These are phyloP conservation scores for Pseudogymnoascus sp. DNA, from an alignment of 2,329 filamentous ascomycete species.

Conservation along the genomic window DNA sequence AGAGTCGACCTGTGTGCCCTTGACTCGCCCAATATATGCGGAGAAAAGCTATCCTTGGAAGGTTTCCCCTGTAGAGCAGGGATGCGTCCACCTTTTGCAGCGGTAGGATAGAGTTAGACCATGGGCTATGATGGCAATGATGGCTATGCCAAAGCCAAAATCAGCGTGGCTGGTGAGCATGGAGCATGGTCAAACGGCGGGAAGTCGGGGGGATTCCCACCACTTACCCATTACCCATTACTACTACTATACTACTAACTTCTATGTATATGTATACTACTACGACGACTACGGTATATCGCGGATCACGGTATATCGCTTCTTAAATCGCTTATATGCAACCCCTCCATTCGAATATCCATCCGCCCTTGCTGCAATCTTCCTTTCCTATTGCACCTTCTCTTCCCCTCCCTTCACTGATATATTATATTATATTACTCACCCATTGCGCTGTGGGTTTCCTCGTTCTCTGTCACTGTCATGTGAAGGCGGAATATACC, in stretches of 20 bases:
- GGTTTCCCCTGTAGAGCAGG: not conserved
- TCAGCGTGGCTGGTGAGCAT: conserved; percentile 4
- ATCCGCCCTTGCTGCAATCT: not conserved
- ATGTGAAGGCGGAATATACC: not conserved
- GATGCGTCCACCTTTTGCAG: not conserved
- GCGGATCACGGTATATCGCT: not conserved
- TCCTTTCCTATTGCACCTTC: conserved; percentile 8
- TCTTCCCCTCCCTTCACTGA: not conserved
- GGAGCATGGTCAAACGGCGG: not conserved
- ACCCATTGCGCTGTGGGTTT: conserved; percentile 4
- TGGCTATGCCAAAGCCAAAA: not conserved
- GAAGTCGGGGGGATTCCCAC: not conserved
- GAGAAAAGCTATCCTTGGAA: not conserved
- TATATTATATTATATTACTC: not conserved
- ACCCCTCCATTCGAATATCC: not conserved
- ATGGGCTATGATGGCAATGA: not conserved
- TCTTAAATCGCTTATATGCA: conserved; percentile 8
- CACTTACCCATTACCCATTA: not conserved
- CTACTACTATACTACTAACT: not conserved
- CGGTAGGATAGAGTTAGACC: not conserved
- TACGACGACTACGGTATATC: not conserved
- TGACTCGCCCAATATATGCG: not conserved
- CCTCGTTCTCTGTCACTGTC: not conserved
- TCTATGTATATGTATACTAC: not conserved
- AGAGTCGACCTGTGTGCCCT: not conserved